phyloP scores from a whole-genome alignment of 345 rosid species.

The Capsella bursapastoris region DNA sequence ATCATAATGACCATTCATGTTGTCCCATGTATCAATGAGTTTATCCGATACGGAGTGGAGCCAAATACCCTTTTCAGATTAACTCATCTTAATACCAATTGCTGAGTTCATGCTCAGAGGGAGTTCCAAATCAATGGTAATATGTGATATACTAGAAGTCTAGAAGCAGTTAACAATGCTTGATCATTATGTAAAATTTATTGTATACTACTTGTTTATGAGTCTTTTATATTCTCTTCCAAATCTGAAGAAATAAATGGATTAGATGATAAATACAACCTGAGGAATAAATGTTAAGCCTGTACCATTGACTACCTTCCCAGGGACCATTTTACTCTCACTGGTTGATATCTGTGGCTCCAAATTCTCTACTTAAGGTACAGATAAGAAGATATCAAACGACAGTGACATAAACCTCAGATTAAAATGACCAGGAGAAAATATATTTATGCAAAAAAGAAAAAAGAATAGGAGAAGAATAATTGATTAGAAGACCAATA shows the following conservation, averaged over 20 bases:
- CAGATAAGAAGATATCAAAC: background rate
- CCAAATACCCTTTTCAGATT: background rate
- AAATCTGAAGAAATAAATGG: background rate
- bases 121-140: constrained; percentile 3
- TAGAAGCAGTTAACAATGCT: background rate
- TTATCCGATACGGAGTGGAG: background rate
- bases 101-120: background rate
- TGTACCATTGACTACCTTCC: constrained; percentile 1
- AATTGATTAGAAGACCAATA: background rate
- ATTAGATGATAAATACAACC: background rate
- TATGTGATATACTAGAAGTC: background rate
- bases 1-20: background rate
- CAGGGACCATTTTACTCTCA: background rate
- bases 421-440: background rate
- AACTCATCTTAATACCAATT: constrained; percentile 16
- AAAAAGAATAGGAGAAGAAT: background rate
- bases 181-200: background rate
- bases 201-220: background rate
- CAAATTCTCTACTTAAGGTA: background rate
- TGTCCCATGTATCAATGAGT: background rate
- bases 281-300: background rate
- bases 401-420: background rate
- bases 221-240: too few species aligned
- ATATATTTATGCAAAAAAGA: background rate
- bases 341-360: constrained; percentile 1